phyloP scores from a whole-genome alignment of 2,329 filamentous ascomycete species.

The Xylaria sp. region DNA sequence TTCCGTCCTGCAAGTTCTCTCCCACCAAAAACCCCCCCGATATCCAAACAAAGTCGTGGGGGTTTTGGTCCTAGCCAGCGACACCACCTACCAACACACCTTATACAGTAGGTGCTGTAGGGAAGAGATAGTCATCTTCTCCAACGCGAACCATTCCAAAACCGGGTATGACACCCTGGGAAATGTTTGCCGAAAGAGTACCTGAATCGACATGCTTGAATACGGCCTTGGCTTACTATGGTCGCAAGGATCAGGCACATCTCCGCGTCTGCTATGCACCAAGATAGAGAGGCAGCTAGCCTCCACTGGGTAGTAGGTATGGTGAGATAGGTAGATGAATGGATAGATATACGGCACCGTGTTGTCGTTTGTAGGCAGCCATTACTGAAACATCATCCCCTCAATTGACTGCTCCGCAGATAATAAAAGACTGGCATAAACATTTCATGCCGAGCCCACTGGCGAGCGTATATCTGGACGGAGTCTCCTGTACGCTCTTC shows the following conservation, averaged over 20 bases:
- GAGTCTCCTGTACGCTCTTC: slow-evolving; percentile 1
- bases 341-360: slow-evolving; percentile 17
- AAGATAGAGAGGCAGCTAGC: slow-evolving; percentile 10
- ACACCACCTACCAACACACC: background rate
- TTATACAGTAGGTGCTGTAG: background rate
- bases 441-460: slow-evolving; percentile 10
- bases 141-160: slow-evolving; percentile 10
- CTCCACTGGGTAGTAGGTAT: background rate
- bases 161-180: slow-evolving; percentile 19
- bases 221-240: slow-evolving; percentile 30
- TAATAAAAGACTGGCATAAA: slow-evolving; percentile 18
- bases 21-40: no score
- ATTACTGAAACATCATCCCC: background rate
- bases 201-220: slow-evolving; percentile 17
- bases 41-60: background rate
- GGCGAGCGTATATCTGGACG: background rate
- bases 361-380: background rate
- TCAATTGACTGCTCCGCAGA: slow-evolving; percentile 8
- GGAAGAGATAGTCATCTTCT: background rate
- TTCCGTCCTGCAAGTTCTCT: background rate
- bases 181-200: slow-evolving; percentile 24
- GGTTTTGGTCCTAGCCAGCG: background rate
- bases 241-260: slow-evolving; percentile 7
- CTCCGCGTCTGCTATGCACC: slow-evolving; percentile 18
- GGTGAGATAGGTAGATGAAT: slow-evolving; percentile 11